Conservation (phyloP, 106 monocot species). For the Platanthera zijinensis region DNA sequence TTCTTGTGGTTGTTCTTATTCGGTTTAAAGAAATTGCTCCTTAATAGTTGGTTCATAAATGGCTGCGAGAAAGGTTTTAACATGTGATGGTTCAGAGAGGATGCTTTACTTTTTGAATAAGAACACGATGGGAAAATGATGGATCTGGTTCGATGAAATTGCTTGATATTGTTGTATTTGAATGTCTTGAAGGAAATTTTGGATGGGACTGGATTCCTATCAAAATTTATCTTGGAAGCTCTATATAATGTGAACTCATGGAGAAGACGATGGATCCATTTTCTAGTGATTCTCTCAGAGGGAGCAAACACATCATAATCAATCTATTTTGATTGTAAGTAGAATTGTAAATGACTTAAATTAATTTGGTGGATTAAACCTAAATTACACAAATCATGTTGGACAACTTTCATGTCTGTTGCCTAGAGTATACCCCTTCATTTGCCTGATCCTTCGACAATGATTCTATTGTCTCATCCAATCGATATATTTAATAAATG, state of each 20-base stretch:
- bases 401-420: too few species aligned
- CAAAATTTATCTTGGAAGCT: neutral
- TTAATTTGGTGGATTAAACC: too few species aligned
- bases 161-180: neutral
- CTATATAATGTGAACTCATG: neutral
- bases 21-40: neutral
- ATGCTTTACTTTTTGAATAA: neutral
- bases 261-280: neutral
- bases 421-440: too few species aligned
- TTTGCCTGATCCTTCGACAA: too few species aligned
- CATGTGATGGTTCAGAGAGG: neutral
- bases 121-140: neutral
- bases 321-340: neutral
- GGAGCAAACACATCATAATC: neutral
- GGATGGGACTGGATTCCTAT: neutral
- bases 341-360: neutral
- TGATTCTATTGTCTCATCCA: too few species aligned
- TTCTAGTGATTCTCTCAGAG: neutral
- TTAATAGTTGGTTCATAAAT: neutral
- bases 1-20: slow-evolving; percentile 3
- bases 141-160: neutral
- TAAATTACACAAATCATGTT: too few species aligned
- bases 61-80: neutral
- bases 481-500: too few species aligned
- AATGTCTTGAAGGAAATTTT: neutral